Conservation (phyloP, 1,284 basidiomycete genomes). For the Boletus chippewaensis region DNA sequence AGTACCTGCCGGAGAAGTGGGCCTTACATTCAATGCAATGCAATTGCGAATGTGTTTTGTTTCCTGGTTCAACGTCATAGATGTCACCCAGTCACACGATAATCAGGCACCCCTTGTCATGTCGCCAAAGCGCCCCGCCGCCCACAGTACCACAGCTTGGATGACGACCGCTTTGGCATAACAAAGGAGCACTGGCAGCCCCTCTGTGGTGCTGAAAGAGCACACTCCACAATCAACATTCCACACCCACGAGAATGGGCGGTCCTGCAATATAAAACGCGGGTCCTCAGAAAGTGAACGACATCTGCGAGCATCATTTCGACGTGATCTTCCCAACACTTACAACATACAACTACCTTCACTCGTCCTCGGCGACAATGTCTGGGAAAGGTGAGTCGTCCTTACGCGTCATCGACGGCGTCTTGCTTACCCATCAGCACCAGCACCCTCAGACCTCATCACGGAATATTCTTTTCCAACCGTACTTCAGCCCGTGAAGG, state of each 20-base stretch:
- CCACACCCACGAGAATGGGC: background rate
- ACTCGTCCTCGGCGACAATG: background rate
- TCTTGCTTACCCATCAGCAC: background rate
- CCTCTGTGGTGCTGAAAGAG: background rate
- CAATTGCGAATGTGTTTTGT: too few relatives aligned
- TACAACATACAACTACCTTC: background rate
- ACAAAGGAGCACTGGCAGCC: conserved; percentile 8
- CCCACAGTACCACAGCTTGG: background rate
- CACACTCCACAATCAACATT: background rate
- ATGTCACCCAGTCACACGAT: conserved; percentile 31
- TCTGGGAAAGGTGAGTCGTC: conserved; percentile 1
- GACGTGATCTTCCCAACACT: background rate
- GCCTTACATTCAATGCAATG: too few relatives aligned
- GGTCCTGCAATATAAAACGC: conserved; percentile 8
- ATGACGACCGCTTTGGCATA: background rate
- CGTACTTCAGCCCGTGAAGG: conserved; percentile 16
- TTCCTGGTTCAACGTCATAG: too few relatives aligned
- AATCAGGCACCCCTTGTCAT: conserved; percentile 1
- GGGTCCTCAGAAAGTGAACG: background rate
- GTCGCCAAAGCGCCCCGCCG: background rate
- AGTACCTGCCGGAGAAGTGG: too few relatives aligned
- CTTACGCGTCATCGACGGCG: background rate
- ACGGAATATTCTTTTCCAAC: conserved; percentile 1
- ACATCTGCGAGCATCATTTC: background rate
- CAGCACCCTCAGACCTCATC: background rate